A percentile compares a stretch with the other conserved stretches of the same genome.
Evolutionary conservation across 306 rosid species (phyloP).

Genomic region (Quercus ilex): DNA sequence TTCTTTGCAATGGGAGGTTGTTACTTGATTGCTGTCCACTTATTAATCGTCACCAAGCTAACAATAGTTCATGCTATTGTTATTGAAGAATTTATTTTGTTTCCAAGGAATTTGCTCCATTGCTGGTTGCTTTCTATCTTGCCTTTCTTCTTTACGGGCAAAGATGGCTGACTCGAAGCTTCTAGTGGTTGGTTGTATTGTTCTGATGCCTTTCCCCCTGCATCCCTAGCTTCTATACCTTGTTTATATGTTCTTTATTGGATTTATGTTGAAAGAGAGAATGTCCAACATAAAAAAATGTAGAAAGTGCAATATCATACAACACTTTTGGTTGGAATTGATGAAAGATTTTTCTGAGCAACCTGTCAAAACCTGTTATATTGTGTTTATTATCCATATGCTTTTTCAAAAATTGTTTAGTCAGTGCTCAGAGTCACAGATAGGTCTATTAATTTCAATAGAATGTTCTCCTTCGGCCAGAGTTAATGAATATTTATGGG

Average conservation of each 20-base stretch:
- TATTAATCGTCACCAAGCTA: background rate
- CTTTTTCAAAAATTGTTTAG: too few relatives aligned
- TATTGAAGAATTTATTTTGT: background rate
- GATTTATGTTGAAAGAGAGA: background rate
- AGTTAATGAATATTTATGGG: too few relatives aligned
- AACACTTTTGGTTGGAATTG: background rate
- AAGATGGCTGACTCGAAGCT: background rate
- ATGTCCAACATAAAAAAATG: background rate
- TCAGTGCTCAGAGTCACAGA: too few relatives aligned
- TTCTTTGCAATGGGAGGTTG: background rate
- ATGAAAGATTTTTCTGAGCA: background rate
- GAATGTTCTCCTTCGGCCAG: too few relatives aligned
- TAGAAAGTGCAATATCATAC: background rate
- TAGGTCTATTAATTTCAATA: too few relatives aligned
- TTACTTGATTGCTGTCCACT: background rate
- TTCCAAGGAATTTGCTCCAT: background rate
- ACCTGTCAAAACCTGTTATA: background rate
- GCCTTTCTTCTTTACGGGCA: background rate
- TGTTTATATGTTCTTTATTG: slow-evolving; percentile 25
- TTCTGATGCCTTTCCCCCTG: background rate
- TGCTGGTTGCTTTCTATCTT: background rate
- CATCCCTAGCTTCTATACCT: background rate
- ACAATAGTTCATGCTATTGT: background rate
- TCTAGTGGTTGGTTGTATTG: background rate
- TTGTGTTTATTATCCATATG: background rate